Evolutionary conservation across 2,329 filamentous ascomycete genomes (phyloP), one percentile per base, ranked within the genome.

Genomic region (Fusarium xyrophilum): DNA sequence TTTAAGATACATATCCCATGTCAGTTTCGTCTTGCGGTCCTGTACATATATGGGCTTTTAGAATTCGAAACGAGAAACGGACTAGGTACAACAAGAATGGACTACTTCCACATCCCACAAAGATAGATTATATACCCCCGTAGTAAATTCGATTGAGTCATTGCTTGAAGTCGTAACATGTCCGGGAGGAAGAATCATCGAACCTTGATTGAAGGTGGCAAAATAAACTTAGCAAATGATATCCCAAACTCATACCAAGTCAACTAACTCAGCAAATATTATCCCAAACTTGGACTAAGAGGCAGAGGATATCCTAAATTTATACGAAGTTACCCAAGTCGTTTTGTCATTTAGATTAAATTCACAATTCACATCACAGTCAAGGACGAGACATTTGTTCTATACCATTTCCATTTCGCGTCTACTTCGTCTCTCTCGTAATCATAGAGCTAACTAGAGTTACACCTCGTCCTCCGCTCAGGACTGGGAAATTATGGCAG

Each of bases 371-470:
- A 25, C 33, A 27, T 47, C 52, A n/a, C 4, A 57, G 52, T 3
- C 47, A 51, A 8, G 56, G 4, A 47, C 35, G 47, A 61, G 17
- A 38, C n/a, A 43, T 12, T 56, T 63, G 51, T 70, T 76, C 70
- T 73, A 73, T 72, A 67, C 66, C 70, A 74, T 76, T 74, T 74
- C 66, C 74, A 74, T 75, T 78, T 75, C 74, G 71, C 73, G 74
- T 81, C 77, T 79, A 79, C 76, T 75, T 81, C 76, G 72, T 80
- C 76, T 73, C 76, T 76, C 71, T 80, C 76, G 73, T 80, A 73
- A 79, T 80, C 77, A 76, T 79, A 72, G 75, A 79, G 73, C 76
- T 79, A 78, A 72, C 76, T 80, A 81, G 74, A 80, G 74, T 73
- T 80, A 81, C 79, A 79, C 75, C 77, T 74, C 66, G 59, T 63